Evolutionary conservation across 2,329 filamentous ascomycete species (phyloP).

Genomic region (Thyridium curvatum): DNA sequence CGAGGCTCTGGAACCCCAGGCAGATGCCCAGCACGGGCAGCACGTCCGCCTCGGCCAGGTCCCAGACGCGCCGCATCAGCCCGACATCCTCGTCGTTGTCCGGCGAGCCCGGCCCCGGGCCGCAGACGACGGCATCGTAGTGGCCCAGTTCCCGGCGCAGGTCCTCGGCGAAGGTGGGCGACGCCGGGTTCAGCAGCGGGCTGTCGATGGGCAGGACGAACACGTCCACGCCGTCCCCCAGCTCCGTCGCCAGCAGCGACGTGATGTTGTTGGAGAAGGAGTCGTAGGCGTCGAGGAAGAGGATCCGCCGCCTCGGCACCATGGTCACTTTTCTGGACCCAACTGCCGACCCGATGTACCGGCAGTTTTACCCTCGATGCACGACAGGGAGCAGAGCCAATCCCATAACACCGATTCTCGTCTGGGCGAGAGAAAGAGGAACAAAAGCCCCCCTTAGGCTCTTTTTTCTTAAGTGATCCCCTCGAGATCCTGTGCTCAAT

Average conservation of each 20-base stretch:
- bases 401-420: too few relatives aligned
- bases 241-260: constrained; percentile 64
- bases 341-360: too few relatives aligned
- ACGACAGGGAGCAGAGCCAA: too few relatives aligned
- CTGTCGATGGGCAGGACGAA: constrained; percentile 67
- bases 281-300: constrained; percentile 94
- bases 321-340: neutral
- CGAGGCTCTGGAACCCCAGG: constrained; percentile 80
- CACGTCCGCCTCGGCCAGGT: constrained; percentile 47
- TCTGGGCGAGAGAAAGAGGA: too few relatives aligned
- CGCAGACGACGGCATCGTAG: constrained; percentile 83
- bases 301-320: constrained; percentile 38
- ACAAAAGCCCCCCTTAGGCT: too few relatives aligned
- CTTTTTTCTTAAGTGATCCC: too few relatives aligned
- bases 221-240: constrained; percentile 58
- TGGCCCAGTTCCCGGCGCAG: constrained; percentile 44
- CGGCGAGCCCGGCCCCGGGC: constrained; percentile 84
- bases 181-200: constrained; percentile 30
- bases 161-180: constrained; percentile 30
- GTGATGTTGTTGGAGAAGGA: constrained; percentile 96
- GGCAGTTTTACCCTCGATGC: too few relatives aligned
- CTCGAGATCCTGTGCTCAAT: too few relatives aligned
- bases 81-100: constrained; percentile 70
- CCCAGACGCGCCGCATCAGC: constrained; percentile 73
- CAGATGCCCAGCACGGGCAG: constrained; percentile 85